Percentiles rank a stretch among this genome's conserved stretches.
phyloP scores from a whole-genome alignment of 2,329 filamentous ascomycete species.

The Beauveria rudraprayagi region DNA sequence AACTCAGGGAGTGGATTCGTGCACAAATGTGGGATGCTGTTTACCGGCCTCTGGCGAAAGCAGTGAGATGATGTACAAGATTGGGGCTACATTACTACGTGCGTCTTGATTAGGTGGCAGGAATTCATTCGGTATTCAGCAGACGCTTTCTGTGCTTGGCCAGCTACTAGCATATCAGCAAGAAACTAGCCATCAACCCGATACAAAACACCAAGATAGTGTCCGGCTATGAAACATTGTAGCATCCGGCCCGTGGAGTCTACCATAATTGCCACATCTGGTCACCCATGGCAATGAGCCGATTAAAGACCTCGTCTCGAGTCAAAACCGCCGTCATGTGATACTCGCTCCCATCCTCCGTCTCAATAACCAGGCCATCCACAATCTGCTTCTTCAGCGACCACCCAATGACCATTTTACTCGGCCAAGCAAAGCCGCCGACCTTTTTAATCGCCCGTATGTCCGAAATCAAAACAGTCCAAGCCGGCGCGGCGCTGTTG shows the following conservation, averaged over 20 bases:
- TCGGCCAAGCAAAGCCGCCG: constrained; percentile 78
- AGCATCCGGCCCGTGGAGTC: not conserved
- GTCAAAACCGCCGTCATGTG: constrained; percentile 64
- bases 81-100: too few species aligned
- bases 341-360: constrained; percentile 45
- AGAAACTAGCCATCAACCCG: too few species aligned
- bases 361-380: constrained; percentile 63
- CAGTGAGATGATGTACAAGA: not conserved
- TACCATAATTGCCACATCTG: constrained; percentile 81
- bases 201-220: too few species aligned
- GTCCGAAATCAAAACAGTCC: constrained; percentile 62
- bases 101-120: too few species aligned
- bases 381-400: constrained; percentile 64
- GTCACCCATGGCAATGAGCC: constrained; percentile 63
- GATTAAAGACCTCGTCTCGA: constrained; percentile 74
- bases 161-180: too few species aligned
- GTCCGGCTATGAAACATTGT: too few species aligned
- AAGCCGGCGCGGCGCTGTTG: constrained; percentile 48
- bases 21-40: constrained; percentile 74
- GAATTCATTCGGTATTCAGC: too few species aligned
- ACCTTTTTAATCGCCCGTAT: constrained; percentile 69
- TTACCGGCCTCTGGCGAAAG: constrained; percentile 51
- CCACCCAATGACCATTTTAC: constrained; percentile 75
- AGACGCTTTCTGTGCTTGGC: too few species aligned
- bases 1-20: constrained; percentile 62